Percentiles rank a stretch among this genome's conserved stretches.
These are phyloP conservation scores for Hypomyces perniciosus DNA, from an alignment of 2,329 filamentous ascomycete genomes.

Conservation along the genomic window DNA sequence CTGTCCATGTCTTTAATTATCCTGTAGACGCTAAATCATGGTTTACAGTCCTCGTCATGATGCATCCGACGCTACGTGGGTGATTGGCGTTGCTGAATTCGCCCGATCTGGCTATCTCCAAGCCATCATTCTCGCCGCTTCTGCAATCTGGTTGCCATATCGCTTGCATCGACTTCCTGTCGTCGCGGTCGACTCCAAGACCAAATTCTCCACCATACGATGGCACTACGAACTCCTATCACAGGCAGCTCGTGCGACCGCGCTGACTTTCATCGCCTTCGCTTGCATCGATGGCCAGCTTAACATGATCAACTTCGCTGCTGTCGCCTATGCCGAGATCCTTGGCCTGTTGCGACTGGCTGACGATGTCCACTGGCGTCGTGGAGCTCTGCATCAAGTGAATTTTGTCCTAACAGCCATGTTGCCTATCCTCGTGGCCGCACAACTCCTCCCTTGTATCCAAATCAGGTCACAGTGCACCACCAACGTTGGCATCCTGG, in stretches of 20 bases:
- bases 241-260: slow-evolving; percentile 33
- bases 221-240: slow-evolving; percentile 37
- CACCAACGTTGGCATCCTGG: slow-evolving; percentile 25
- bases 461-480: slow-evolving; percentile 25
- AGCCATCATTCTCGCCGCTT: slow-evolving; percentile 29
- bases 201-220: slow-evolving; percentile 32
- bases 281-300: slow-evolving; percentile 28
- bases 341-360: slow-evolving; percentile 40
- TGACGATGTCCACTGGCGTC: slow-evolving; percentile 38
- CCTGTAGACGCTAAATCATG: neutral
- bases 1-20: no score
- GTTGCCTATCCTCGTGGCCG: slow-evolving; percentile 30
- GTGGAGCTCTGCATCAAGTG: slow-evolving; percentile 40
- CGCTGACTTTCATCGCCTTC: slow-evolving; percentile 34
- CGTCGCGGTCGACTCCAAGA: slow-evolving; percentile 17
- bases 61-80: slow-evolving; percentile 27
- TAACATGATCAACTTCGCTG: slow-evolving; percentile 31
- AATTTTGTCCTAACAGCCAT: slow-evolving; percentile 36
- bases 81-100: slow-evolving; percentile 30
- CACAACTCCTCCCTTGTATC: slow-evolving; percentile 38
- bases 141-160: slow-evolving; percentile 28
- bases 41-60: neutral
- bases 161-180: slow-evolving; percentile 28
- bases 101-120: slow-evolving; percentile 37
- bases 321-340: slow-evolving; percentile 35